Conservation (phyloP, 2,329 filamentous ascomycete genomes). For the Chrysoporthe deuterocubensis region DNA sequence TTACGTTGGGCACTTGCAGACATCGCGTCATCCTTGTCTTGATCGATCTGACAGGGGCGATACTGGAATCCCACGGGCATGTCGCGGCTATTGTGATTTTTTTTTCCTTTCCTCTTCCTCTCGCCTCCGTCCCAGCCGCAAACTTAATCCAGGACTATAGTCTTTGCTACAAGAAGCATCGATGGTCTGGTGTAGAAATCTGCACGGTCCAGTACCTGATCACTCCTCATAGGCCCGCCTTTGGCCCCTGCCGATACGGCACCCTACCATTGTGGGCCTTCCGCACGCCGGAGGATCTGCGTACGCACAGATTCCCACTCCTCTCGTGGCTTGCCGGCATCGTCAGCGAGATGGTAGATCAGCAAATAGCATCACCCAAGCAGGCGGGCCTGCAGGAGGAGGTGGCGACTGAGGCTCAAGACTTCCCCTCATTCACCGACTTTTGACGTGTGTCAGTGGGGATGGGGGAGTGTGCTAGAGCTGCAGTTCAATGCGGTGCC, state of each 20-base stretch:
- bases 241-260: not conserved
- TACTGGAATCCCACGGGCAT: conserved; percentile 14
- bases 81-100: conserved; percentile 23
- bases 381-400: conserved; percentile 21
- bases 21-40: conserved; percentile 20
- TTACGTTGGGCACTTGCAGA: conserved; percentile 2
- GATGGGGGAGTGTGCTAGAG: not conserved
- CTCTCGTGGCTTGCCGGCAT: conserved; percentile 24
- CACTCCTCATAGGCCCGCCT: not conserved
- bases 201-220: not conserved
- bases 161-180: not conserved
- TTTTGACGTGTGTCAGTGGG: conserved; percentile 23
- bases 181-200: not conserved
- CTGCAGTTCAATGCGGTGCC: conserved; percentile 5
- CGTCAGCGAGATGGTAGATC: conserved; percentile 14
- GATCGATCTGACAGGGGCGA: conserved; percentile 13
- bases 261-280: not conserved
- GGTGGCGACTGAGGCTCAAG: conserved; percentile 22
- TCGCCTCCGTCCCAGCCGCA: not conserved
- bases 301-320: conserved; percentile 19
- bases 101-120: not conserved
- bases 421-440: conserved; percentile 27
- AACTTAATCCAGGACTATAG: not conserved
- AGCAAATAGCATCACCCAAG: conserved; percentile 22
- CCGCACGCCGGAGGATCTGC: not conserved